These are phyloP conservation scores for Arxiozyma slooffiae DNA, from an alignment of 1,139 yeast genomes.

Conservation along the genomic window DNA sequence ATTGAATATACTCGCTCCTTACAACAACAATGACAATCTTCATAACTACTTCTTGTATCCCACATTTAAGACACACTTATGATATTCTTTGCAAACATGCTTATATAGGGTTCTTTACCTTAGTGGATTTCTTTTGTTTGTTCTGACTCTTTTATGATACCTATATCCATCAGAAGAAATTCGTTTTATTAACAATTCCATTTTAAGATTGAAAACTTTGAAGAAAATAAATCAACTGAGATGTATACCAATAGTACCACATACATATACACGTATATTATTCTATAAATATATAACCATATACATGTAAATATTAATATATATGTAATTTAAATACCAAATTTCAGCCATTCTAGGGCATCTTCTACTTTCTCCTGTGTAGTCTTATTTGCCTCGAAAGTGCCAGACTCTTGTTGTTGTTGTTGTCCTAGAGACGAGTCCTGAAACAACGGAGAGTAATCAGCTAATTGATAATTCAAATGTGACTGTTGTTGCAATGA, in stretches of 20 bases:
- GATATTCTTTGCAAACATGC: background rate
- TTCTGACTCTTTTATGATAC: too few relatives aligned
- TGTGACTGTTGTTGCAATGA: constrained; percentile 5
- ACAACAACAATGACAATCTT: constrained; percentile 36
- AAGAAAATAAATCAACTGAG: too few relatives aligned
- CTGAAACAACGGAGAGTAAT: background rate
- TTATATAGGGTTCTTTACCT: background rate
- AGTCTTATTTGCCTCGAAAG: background rate
- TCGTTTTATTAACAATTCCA: too few relatives aligned
- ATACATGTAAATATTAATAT: background rate
- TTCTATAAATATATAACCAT: too few relatives aligned
- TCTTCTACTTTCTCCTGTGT: constrained; percentile 12
- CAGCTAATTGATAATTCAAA: background rate
- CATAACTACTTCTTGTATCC: constrained; percentile 38
- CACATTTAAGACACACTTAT: constrained; percentile 58
- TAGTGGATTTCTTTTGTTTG: too few relatives aligned
- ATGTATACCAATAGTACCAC: too few relatives aligned
- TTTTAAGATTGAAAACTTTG: too few relatives aligned
- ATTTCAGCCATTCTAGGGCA: constrained; percentile 31
- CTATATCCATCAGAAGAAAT: too few relatives aligned
- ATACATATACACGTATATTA: too few relatives aligned
- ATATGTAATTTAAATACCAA: constrained; percentile 25
- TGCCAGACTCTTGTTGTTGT: background rate
- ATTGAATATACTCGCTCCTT: too few relatives aligned
- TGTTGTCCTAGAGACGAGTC: background rate